Conservation (phyloP, 176 grass and related monocot genomes). For the Puccinellia tenuiflora region DNA sequence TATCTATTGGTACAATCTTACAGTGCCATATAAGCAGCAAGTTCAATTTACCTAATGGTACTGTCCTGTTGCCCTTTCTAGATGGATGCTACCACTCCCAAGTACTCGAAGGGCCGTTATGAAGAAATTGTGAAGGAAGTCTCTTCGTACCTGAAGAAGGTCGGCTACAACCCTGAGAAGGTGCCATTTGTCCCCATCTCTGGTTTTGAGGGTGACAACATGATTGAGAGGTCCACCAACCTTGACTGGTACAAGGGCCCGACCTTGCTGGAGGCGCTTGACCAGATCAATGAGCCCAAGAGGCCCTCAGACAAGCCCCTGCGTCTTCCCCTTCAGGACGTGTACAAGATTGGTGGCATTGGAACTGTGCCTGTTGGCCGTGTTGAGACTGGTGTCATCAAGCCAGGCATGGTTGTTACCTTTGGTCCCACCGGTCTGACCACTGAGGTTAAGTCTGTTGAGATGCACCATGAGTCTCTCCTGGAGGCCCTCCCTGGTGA, state of each 20-base stretch:
- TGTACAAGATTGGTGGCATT: constrained; percentile 98
- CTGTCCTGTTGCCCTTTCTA: background rate
- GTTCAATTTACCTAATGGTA: background rate
- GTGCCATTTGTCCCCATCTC: too few species aligned
- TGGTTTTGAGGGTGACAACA: too few species aligned
- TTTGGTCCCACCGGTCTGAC: constrained; percentile 73
- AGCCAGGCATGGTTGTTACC: constrained; percentile 81
- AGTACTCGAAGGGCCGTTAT: constrained; percentile 70
- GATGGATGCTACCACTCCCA: constrained; percentile 88
- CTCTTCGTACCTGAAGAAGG: too few species aligned
- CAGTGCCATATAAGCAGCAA: too few species aligned
- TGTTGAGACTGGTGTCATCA: constrained; percentile 76
- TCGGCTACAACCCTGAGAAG: too few species aligned
- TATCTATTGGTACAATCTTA: too few species aligned
- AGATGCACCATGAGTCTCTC: constrained; percentile 94
- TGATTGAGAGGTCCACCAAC: too few species aligned
- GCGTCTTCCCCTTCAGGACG: constrained; percentile 92
- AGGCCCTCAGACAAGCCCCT: constrained; percentile 91
- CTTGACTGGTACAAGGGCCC: too few species aligned
- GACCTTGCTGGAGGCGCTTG: constrained; percentile 18
- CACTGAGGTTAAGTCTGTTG: constrained; percentile 89
- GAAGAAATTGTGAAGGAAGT: constrained; percentile 59
- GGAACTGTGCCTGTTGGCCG: constrained; percentile 80
- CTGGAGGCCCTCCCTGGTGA: constrained; percentile 75
- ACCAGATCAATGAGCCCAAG: constrained; percentile 77